These are phyloP conservation scores for Cyphellophora europaea DNA, from an alignment of 2,329 filamentous ascomycete genomes.

Conservation along the genomic window DNA sequence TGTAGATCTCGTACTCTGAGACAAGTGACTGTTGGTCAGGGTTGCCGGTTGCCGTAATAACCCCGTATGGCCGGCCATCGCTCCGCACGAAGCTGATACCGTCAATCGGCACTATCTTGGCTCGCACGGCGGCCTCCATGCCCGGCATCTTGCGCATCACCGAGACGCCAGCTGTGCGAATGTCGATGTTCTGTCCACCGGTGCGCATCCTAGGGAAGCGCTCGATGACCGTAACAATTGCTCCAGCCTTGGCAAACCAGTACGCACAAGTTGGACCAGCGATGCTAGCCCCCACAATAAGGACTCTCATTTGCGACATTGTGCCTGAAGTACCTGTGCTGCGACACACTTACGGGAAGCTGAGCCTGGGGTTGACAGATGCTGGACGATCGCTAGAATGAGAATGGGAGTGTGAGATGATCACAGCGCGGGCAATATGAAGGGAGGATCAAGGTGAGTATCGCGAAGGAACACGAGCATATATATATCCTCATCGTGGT, in stretches of 20 bases:
- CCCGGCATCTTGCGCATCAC: slow-evolving; percentile 27
- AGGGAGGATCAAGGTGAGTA: too few relatives aligned
- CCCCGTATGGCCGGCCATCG: slow-evolving; percentile 21
- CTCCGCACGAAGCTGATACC: slow-evolving; percentile 22
- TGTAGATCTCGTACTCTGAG: slow-evolving; percentile 29
- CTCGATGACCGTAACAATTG: slow-evolving; percentile 27
- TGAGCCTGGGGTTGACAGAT: too few relatives aligned
- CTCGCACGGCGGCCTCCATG: slow-evolving; percentile 22
- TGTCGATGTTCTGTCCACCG: slow-evolving; percentile 25
- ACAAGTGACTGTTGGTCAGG: slow-evolving; percentile 24
- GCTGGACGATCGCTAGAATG: too few relatives aligned
- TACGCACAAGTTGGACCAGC: slow-evolving; percentile 27
- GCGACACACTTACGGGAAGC: too few relatives aligned
- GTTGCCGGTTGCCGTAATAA: slow-evolving; percentile 22
- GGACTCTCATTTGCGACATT: too few relatives aligned
- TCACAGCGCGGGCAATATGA: too few relatives aligned
- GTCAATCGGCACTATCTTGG: slow-evolving; percentile 19
- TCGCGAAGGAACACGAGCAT: too few relatives aligned
- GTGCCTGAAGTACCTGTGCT: too few relatives aligned
- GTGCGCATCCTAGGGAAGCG: slow-evolving; percentile 24
- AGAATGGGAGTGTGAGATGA: too few relatives aligned
- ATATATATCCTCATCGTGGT: too few relatives aligned
- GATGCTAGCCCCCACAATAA: slow-evolving; percentile 27
- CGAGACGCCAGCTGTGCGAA: slow-evolving; percentile 24
- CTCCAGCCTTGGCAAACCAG: slow-evolving; percentile 25